Conservation (phyloP, 345 rosid genomes). For the Citrus australasica region DNA sequence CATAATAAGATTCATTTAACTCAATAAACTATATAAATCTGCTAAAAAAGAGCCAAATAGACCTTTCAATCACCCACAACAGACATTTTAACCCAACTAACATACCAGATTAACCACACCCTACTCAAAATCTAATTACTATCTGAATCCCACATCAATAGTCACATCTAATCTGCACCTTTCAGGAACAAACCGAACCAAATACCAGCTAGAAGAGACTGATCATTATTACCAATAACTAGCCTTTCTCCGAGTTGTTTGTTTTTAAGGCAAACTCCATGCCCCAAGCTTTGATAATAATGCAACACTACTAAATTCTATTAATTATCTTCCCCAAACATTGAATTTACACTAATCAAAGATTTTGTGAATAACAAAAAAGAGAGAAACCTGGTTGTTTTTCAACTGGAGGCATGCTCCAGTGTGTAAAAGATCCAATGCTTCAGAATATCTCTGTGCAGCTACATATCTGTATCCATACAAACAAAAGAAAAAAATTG, state of each 20-base stretch:
- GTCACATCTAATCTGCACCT: neutral
- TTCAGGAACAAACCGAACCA: neutral
- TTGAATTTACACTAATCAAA: neutral
- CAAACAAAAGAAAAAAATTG: neutral
- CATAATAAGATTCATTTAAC: neutral
- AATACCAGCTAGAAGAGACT: neutral
- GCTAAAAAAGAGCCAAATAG: neutral
- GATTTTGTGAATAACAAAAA: neutral
- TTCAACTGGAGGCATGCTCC: conserved; percentile 86
- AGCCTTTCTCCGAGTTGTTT: neutral
- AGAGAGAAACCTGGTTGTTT: conserved; percentile 59
- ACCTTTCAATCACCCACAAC: too few species aligned
- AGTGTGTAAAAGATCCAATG: conserved; percentile 73
- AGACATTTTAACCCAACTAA: neutral
- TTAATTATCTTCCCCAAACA: neutral
- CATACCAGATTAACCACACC: neutral
- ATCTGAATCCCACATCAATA: neutral
- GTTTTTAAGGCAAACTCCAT: neutral
- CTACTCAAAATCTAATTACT: neutral
- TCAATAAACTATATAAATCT: neutral
- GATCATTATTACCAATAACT: neutral
- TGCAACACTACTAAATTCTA: neutral
- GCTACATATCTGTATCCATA: conserved; percentile 48
- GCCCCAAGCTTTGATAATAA: conserved; percentile 2
- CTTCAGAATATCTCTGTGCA: conserved; percentile 78